phyloP scores from a whole-genome alignment of 1,139 yeast species.

The Komagataea norvegica region DNA sequence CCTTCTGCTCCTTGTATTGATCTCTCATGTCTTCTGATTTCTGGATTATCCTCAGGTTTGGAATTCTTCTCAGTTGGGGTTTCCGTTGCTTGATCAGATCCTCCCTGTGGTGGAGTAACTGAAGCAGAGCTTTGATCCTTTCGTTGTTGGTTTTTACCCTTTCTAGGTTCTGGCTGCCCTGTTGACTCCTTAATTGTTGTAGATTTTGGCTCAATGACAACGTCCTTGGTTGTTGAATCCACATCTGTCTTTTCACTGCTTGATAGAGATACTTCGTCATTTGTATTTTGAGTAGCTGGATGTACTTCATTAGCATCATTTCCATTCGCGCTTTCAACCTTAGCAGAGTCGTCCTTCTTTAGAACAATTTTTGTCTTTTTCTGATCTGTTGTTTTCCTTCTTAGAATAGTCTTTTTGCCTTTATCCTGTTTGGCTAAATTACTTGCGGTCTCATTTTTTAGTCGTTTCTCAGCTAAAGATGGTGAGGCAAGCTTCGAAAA shows the following conservation, averaged over 20 bases:
- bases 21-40: too few relatives aligned
- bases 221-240: not conserved
- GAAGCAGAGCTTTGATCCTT: too few relatives aligned
- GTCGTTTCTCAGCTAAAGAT: slow-evolving; percentile 2
- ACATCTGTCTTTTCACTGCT: not conserved
- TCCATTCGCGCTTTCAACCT: not conserved
- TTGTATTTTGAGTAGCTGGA: too few relatives aligned
- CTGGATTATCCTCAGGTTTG: too few relatives aligned
- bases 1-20: not conserved
- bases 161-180: not conserved
- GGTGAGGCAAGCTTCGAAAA: slow-evolving; percentile 7
- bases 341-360: slow-evolving; percentile 7
- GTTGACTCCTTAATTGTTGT: not conserved
- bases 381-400: slow-evolving; percentile 21
- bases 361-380: slow-evolving; percentile 13
- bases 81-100: too few relatives aligned
- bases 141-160: not conserved
- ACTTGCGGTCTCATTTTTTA: slow-evolving; percentile 7
- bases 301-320: too few relatives aligned
- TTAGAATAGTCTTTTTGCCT: slow-evolving; percentile 18
- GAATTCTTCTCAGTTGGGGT: too few relatives aligned
- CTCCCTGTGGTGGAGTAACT: too few relatives aligned
- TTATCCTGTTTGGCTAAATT: slow-evolving; percentile 5
- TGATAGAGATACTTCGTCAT: not conserved
- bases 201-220: not conserved